phyloP scores from a whole-genome alignment of 139 green algal species.

The Micractinium sp. region DNA sequence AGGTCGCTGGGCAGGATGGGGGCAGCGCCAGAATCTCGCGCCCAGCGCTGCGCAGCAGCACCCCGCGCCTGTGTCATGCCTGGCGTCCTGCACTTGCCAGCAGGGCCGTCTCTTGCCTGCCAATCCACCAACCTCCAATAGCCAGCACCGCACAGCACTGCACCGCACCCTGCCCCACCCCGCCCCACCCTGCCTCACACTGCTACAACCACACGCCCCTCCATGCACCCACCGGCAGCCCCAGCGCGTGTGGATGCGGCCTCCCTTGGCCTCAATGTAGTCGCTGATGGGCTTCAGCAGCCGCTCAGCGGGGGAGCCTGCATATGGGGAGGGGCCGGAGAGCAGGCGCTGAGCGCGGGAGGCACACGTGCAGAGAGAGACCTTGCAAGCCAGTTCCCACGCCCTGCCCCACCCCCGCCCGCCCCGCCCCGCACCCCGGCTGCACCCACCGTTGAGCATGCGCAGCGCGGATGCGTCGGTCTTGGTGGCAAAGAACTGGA shows the following conservation, averaged over 20 bases:
- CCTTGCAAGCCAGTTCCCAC: too few species aligned
- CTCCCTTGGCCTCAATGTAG: constrained; percentile 87
- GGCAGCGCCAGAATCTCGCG: not conserved
- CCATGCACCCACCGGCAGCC: constrained; percentile 71
- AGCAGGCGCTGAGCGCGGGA: not conserved
- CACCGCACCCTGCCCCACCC: not conserved
- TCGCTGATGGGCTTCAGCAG: constrained; percentile 90
- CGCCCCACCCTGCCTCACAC: not conserved
- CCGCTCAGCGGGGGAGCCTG: constrained; percentile 80
- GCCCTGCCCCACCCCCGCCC: too few species aligned
- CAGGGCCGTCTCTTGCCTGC: not conserved
- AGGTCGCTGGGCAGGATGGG: not conserved
- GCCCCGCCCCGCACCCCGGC: too few species aligned
- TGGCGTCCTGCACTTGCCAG: too few species aligned
- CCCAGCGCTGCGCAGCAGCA: not conserved
- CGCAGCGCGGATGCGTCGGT: constrained; percentile 93
- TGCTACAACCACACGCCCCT: not conserved
- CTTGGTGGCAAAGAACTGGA: constrained; percentile 99
- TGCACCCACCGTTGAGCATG: constrained; percentile 87
- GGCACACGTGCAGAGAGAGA: not conserved
- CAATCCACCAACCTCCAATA: not conserved
- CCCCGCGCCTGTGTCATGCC: too few species aligned
- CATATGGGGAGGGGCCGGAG: not conserved
- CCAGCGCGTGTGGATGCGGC: constrained; percentile 78
- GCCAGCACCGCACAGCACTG: not conserved